Base-by-base conservation (phyloP, 2,329 filamentous ascomycete genomes). In the Albophoma yamanashiensis region DNA sequence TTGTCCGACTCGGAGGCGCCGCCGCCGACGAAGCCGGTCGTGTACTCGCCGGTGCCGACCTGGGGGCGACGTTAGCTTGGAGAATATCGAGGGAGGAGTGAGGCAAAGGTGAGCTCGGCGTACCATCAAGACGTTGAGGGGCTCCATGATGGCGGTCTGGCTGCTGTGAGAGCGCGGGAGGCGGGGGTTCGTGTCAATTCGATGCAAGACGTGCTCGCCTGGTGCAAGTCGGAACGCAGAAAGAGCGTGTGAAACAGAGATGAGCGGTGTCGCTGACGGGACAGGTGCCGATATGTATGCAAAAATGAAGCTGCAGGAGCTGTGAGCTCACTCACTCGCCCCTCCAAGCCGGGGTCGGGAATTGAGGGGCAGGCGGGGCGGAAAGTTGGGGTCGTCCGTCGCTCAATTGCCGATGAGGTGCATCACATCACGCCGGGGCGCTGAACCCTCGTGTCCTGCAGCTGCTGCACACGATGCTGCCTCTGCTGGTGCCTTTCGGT, bases 41-140 rank as follows among this genome's bases (percentile, higher is more conserved):
- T 97, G 81, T 97, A 97, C 82, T 97, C 92, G 69, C 92, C 93
- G 14, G 92, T 96, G 65, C 92, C 92, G 61, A 96, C 84, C 89
- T 87, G 62, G 27, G 38, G 38, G 55, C 66, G 38, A 53, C 66
- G 58, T 64, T 58, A 65, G 60, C 9, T 1, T 17, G 1, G 15
- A 11, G 47, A 17, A 34, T 31, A 55, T 57, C 43, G 27, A 11
- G 8, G 8, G n/a, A 12, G 42, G 14, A n/a, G 14, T 31, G n/a
- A 22, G 9, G 9, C 43, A 47, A 8, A 31, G 25, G 2, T 25
- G n/a, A 31, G 50, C 4, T 12, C n/a, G 1, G 69, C 78, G 70
- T 68, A 86, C 86, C 86, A 89, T 89, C 71, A 89, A 78, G 66
- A 89, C 85, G 66, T 84, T 87, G 63, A 88, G 79, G 64, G 83